Conservation (phyloP, 2,329 filamentous ascomycete genomes). For the Aspergillus tanneri region DNA sequence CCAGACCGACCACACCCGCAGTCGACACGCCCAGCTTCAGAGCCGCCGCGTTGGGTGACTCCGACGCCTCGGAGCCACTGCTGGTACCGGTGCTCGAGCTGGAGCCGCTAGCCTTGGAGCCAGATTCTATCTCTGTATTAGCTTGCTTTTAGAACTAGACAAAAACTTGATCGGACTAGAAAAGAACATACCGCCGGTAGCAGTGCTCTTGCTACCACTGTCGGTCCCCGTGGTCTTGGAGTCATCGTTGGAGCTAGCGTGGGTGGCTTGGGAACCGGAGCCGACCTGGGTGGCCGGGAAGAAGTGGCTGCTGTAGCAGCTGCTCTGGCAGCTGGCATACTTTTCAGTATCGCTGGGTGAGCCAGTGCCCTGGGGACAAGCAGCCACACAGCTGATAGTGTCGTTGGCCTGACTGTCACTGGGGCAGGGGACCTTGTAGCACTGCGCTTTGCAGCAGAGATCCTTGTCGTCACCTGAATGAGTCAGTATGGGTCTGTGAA, state of each 20-base stretch:
- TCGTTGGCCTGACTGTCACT: constrained; percentile 50
- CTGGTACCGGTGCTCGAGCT: constrained; percentile 17
- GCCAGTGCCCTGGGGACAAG: constrained; percentile 55
- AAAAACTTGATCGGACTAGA: too few species aligned
- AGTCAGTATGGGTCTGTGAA: too few species aligned
- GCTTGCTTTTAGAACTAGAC: too few species aligned
- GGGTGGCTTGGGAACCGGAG: constrained; percentile 22
- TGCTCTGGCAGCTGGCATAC: constrained; percentile 50
- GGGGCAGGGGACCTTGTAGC: constrained; percentile 54
- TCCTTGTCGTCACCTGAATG: constrained; percentile 43
- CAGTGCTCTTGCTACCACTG: constrained; percentile 13
- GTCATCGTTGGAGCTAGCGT: constrained; percentile 22
- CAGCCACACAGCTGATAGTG: constrained; percentile 53
- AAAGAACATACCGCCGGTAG: constrained; percentile 1
- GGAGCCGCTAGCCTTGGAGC: constrained; percentile 13
- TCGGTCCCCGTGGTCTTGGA: constrained; percentile 14
- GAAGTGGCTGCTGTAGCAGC: constrained; percentile 52
- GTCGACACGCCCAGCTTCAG: constrained; percentile 34
- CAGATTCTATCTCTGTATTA: too few species aligned
- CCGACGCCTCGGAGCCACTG: constrained; percentile 16
- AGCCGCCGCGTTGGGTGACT: constrained; percentile 33
- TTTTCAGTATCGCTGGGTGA: constrained; percentile 45
- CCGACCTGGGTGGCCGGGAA: constrained; percentile 35
- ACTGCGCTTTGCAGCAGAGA: constrained; percentile 53
- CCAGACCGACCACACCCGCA: constrained; percentile 35